These are phyloP conservation scores for Fusarium newnesense DNA, from an alignment of 2,329 filamentous ascomycete genomes.

Conservation along the genomic window DNA sequence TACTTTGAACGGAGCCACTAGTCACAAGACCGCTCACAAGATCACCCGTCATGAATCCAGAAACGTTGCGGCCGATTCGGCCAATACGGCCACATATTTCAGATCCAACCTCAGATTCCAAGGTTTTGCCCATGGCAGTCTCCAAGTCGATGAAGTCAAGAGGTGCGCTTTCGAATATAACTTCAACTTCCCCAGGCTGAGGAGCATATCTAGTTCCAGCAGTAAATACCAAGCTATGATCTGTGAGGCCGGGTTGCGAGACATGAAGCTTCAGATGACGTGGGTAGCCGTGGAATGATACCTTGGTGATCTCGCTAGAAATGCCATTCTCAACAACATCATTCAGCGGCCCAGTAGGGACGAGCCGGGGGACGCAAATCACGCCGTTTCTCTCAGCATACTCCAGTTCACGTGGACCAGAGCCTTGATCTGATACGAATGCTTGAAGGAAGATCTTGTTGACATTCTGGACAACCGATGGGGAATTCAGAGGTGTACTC, in stretches of 20 bases:
- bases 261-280: slow-evolving; percentile 41
- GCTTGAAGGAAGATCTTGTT: slow-evolving; percentile 40
- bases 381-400: slow-evolving; percentile 53
- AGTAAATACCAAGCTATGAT: slow-evolving; percentile 43
- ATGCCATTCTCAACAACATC: slow-evolving; percentile 53
- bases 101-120: slow-evolving; percentile 48
- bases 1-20: slow-evolving; percentile 50
- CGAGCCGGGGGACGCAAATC: slow-evolving; percentile 58
- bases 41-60: slow-evolving; percentile 50
- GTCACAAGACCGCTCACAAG: slow-evolving; percentile 54
- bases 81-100: slow-evolving; percentile 55
- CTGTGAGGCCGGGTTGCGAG: slow-evolving; percentile 40
- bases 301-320: slow-evolving; percentile 3
- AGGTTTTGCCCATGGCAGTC: slow-evolving; percentile 47
- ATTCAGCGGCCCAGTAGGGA: slow-evolving; percentile 55
- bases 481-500: slow-evolving; percentile 8
- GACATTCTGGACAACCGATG: slow-evolving; percentile 28
- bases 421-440: slow-evolving; percentile 30
- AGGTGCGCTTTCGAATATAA: slow-evolving; percentile 51
- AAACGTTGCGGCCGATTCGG: slow-evolving; percentile 47
- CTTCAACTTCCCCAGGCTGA: slow-evolving; percentile 50
- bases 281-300: slow-evolving; percentile 34
- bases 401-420: slow-evolving; percentile 52
- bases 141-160: slow-evolving; percentile 53
- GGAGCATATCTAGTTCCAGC: slow-evolving; percentile 35